Evolutionary conservation across 768 basidiomycete species (phyloP), one percentile per base, ranked within the genome.

Genomic region (Brasilioporus rufonigricans): DNA sequence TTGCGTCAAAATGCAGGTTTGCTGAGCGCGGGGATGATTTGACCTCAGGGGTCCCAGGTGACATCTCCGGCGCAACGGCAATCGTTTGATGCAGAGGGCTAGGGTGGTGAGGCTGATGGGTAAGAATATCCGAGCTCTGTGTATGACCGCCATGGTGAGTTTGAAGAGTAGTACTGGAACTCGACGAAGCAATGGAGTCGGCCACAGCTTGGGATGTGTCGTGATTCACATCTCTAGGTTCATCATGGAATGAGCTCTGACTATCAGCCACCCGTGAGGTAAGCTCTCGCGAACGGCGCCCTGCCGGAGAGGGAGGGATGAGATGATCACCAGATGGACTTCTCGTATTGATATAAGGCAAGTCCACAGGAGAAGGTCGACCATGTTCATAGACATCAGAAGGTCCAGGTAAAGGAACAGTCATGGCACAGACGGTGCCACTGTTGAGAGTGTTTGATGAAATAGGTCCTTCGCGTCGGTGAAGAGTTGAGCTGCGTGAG

Each of bases 271-370:
- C 49, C 56, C 50, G 56, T 8, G 59, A 13, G 2, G 53, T 32
- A 41, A 26, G 4, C 14, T 50, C 55, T 41, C 41, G 57, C 1
- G 65, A 58, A 44, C 46, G 44, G 23, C 43, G 57, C 29, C 58
- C 61, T 48, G 53, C 44, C 8, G 51, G 56, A 33, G 43, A 11
- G 5, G 53, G 67, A 18, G 64, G 64, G 3, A 38, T 4, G 16
- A 68, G 59, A 24, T 66, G 65, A n/a, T 29, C 18, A 18, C 59
- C 64, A 32, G 64, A 66, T 8, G 47, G 48, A 11, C 63, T 62
- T 35, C 55, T 60, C 21, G 38, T 26, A 41, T 10, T 52, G 26
- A 33, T 43, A n/a, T 60, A 64, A 14, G 57, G 55, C 21, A 31
- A 36, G 26, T 64, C 66, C 5, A 41, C 38, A 0, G 56, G 53